Conservation (phyloP, 306 rosid genomes). For the Castanea crenata region DNA sequence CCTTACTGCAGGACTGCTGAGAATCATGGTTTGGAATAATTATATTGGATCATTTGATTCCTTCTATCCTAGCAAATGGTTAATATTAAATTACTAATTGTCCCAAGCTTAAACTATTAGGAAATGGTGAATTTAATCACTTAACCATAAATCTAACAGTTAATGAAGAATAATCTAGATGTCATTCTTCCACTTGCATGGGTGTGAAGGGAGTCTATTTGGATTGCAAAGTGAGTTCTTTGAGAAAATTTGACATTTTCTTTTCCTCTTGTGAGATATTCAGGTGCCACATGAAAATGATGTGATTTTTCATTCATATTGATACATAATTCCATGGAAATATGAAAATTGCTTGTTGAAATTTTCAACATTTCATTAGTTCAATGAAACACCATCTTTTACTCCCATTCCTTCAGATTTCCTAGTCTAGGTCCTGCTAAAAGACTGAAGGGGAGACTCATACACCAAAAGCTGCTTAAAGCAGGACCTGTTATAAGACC, state of each 20-base stretch:
- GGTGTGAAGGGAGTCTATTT: constrained; percentile 20
- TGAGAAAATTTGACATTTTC: neutral
- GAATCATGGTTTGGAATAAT: constrained; percentile 76
- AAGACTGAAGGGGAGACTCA: too few species aligned
- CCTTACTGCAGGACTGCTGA: constrained; percentile 57
- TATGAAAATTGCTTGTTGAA: neutral
- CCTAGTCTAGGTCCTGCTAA: too few species aligned
- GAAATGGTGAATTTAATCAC: too few species aligned
- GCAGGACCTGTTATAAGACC: neutral
- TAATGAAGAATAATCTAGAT: constrained; percentile 52
- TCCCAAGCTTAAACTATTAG: too few species aligned
- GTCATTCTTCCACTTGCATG: constrained; percentile 43
- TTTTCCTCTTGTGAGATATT: constrained; percentile 3
- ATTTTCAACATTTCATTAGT: neutral
- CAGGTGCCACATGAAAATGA: neutral
- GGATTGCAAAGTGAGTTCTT: constrained; percentile 8
- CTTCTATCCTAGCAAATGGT: constrained; percentile 65
- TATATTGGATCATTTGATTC: constrained; percentile 41
- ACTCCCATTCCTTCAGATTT: too few species aligned
- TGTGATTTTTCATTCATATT: neutral
- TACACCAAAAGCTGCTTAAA: neutral
- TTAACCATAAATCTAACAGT: too few species aligned
- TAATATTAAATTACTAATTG: neutral
- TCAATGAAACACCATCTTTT: too few species aligned
- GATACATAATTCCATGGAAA: neutral